Conservation (phyloP, 768 basidiomycete genomes). For the Tulasnella sp. region DNA sequence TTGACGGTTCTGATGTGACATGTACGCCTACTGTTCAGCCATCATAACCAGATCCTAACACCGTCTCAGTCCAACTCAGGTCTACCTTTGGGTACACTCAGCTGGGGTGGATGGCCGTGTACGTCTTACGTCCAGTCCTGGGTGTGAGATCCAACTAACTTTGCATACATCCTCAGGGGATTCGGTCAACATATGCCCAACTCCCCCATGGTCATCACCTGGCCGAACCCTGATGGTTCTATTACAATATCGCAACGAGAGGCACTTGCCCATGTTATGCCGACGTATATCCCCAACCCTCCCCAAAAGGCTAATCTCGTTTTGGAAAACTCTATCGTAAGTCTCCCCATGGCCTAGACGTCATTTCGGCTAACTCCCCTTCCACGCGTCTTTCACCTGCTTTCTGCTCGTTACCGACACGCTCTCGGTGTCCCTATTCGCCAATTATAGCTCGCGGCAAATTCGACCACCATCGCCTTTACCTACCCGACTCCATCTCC, state of each 20-base stretch:
- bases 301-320: slow-evolving; percentile 38
- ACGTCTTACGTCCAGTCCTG: not conserved
- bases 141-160: not conserved
- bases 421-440: not conserved
- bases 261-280: slow-evolving; percentile 42
- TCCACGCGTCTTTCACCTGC: slow-evolving; percentile 13
- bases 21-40: not conserved
- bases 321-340: slow-evolving; percentile 30
- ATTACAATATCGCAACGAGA: slow-evolving; percentile 55
- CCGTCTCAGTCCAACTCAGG: slow-evolving; percentile 3
- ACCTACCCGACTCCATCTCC: slow-evolving; percentile 19
- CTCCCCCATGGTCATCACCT: slow-evolving; percentile 55
- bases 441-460: not conserved
- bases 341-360: too few relatives aligned
- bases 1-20: not conserved
- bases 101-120: slow-evolving; percentile 19
- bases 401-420: slow-evolving; percentile 29
- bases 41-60: not conserved
- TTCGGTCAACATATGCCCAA: slow-evolving; percentile 17
- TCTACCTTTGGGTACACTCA: not conserved
- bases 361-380: not conserved
- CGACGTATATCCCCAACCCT: slow-evolving; percentile 41
- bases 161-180: slow-evolving; percentile 12
- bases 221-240: slow-evolving; percentile 48
- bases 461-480: not conserved